These are phyloP conservation scores for Leccinum obscurum DNA, from an alignment of 768 basidiomycete genomes.

Conservation along the genomic window DNA sequence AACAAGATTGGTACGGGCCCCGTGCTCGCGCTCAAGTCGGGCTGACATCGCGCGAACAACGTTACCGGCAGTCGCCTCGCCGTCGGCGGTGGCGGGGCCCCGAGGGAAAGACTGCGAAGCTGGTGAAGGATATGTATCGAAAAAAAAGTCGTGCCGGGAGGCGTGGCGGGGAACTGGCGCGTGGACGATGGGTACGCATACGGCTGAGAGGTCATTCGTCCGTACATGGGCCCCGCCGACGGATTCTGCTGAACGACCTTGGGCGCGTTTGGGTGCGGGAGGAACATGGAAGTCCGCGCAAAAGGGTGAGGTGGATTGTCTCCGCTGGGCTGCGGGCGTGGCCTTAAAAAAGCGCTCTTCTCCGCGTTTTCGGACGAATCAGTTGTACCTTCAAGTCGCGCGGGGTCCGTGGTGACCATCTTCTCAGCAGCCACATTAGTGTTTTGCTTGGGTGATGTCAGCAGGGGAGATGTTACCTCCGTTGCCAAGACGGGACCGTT, in stretches of 20 bases:
- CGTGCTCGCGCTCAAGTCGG: conserved; percentile 47
- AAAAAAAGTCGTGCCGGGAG: conserved; percentile 31
- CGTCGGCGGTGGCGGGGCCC: conserved; percentile 25
- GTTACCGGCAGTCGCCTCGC: conserved; percentile 36
- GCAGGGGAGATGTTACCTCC: conserved; percentile 12
- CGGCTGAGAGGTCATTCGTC: conserved; percentile 33
- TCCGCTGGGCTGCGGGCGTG: conserved; percentile 22
- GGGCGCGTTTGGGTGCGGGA: conserved; percentile 57
- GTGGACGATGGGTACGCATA: conserved; percentile 8
- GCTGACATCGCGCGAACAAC: conserved; percentile 57
- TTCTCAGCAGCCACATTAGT: conserved; percentile 8
- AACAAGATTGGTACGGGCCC: conserved; percentile 66
- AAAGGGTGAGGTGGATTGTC: conserved; percentile 24
- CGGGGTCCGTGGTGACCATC: conserved; percentile 19
- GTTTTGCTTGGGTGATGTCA: conserved; percentile 11
- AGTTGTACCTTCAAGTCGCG: conserved; percentile 4
- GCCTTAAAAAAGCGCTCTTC: conserved; percentile 27
- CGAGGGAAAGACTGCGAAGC: conserved; percentile 21
- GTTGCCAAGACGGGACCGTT: conserved; percentile 9
- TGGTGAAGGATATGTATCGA: conserved; percentile 29
- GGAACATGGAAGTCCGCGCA: conserved; percentile 44
- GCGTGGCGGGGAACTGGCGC: background rate
- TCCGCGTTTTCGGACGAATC: conserved; percentile 9
- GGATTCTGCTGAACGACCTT: conserved; percentile 29
- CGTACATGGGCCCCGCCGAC: conserved; percentile 59